A percentile compares a stretch with the other conserved stretches of the same genome.
Evolutionary conservation across 768 basidiomycete species (phyloP).

Genomic region (Mycena rosella): DNA sequence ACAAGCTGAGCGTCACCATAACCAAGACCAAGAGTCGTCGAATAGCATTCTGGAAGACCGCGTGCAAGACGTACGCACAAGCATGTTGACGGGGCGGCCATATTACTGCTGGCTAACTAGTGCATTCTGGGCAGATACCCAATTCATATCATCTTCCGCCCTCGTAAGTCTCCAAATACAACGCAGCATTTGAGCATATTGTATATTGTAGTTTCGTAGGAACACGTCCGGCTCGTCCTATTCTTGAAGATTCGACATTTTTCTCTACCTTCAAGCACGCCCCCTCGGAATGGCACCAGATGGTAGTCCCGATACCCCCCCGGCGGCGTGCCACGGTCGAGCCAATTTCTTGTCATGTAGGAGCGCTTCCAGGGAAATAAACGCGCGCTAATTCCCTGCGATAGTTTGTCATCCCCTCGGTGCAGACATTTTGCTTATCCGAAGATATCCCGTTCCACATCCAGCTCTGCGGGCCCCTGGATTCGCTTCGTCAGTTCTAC

Average conservation of each 20-base stretch:
- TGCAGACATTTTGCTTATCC: constrained; percentile 60
- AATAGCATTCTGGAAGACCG: constrained; percentile 22
- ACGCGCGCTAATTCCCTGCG: neutral
- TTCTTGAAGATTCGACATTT: constrained; percentile 23
- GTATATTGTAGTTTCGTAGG: constrained; percentile 16
- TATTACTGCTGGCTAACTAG: constrained; percentile 9
- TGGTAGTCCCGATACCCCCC: constrained; percentile 53
- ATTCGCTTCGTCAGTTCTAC: constrained; percentile 59
- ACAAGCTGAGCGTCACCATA: constrained; percentile 50
- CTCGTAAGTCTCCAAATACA: constrained; percentile 24
- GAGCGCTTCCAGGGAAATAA: constrained; percentile 37
- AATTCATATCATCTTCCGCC: constrained; percentile 26
- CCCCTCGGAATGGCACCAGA: constrained; percentile 72
- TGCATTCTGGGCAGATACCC: constrained; percentile 12
- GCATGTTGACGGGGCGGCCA: no score
- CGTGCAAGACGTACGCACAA: constrained; percentile 50
- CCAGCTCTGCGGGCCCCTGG: constrained; percentile 60
- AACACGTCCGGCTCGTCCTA: constrained; percentile 34
- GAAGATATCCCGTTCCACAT: constrained; percentile 71
- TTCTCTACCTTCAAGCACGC: constrained; percentile 56
- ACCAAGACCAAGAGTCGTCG: constrained; percentile 27
- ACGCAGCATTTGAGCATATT: no score
- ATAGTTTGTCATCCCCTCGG: constrained; percentile 64
- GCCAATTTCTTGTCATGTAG: constrained; percentile 66
- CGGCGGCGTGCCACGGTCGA: constrained; percentile 48